Percentiles rank a stretch among this genome's conserved stretches.
Conservation (phyloP, 1,139 yeast genomes). For the Debaryomyces sp. region DNA sequence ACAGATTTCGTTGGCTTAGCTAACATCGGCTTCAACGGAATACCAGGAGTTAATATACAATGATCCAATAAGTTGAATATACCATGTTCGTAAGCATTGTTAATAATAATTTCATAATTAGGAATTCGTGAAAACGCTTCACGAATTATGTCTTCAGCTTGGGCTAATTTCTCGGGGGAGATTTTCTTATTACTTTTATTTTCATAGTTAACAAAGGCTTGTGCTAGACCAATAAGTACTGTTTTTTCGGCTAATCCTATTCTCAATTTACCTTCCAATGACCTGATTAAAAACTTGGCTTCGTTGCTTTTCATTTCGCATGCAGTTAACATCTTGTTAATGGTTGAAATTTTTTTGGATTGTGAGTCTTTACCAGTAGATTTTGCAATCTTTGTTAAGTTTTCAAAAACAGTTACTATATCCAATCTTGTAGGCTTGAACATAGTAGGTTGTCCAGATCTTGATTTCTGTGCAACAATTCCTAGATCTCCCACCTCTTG, state of each 20-base stretch:
- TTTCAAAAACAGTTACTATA: constrained; percentile 70
- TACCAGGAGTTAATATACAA: constrained; percentile 83
- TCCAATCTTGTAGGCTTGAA: constrained; percentile 85
- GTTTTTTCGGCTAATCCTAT: constrained; percentile 95
- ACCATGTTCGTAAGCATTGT: constrained; percentile 68
- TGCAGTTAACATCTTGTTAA: constrained; percentile 82
- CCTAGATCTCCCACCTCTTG: constrained; percentile 90
- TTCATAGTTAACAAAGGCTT: constrained; percentile 74
- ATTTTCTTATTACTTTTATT: constrained; percentile 21
- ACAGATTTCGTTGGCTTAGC: constrained; percentile 97
- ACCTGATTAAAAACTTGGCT: constrained; percentile 87
- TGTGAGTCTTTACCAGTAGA: constrained; percentile 87
- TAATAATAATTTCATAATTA: constrained; percentile 78
- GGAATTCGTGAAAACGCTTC: constrained; percentile 94
- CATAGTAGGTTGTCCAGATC: constrained; percentile 89
- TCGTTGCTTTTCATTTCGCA: constrained; percentile 72
- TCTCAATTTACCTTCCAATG: constrained; percentile 88
- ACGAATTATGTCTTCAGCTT: constrained; percentile 77
- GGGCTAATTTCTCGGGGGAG: constrained; percentile 43
- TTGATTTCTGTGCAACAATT: constrained; percentile 78
- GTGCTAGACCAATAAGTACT: constrained; percentile 80
- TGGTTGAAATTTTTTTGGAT: constrained; percentile 69
- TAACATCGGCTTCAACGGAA: constrained; percentile 96
- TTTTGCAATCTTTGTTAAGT: constrained; percentile 75
- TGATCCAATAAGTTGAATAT: constrained; percentile 63